Base-by-base conservation (phyloP, 2,329 filamentous ascomycete genomes). In the Hymenoscyphus fraxineus region DNA sequence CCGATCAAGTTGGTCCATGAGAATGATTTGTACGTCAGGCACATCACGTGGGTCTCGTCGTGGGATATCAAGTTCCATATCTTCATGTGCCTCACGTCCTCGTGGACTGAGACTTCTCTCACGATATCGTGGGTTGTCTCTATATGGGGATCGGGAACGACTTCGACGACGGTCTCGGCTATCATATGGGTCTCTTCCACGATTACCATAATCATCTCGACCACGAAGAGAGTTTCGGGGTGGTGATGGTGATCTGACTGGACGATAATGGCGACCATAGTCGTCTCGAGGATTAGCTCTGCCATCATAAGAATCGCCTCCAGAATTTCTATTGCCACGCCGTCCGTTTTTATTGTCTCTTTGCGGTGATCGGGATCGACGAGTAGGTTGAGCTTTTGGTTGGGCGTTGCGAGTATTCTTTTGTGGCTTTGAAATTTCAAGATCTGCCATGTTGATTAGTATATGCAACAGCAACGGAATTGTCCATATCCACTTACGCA, bases 361-460 rank as follows among this genome's bases (percentile, higher is more conserved):
- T 27, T 91, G 84, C 62, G 91, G 83, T 57, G 90, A 88, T 69
- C 86, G 81, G 38, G 85, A 88, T 62, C 85, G 82, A 67, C 87
- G 79, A 65, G 56, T 40, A 27, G 60, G 40, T 41, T 64, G 44
- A 38, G 65, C 58, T 19, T 64, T 63, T 15, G 59, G 39, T 31
- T 69, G 66, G 6, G 70, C 81, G 59, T 88, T 88, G 61, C 87
- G 85, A 58, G 87, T 90, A 72, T 89, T 92, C 72, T 92, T 92
- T 75, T 97, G 93, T 3, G 89, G 87, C 66, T 94, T 94, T 6
- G 93, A 97, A 47, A 97, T 86, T 75, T 97, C 93, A 22, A 97
- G 85, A 75, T 97, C 92, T 95, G 67, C 4, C 32, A 16, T 55
- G 54, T 39, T 80, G 68, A 81, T 77, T 62, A 62, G 58, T 41